Percentiles rank a stretch among this genome's conserved stretches.
Conservation (phyloP, 257 asterid genomes). For the Gentiana straminea region DNA sequence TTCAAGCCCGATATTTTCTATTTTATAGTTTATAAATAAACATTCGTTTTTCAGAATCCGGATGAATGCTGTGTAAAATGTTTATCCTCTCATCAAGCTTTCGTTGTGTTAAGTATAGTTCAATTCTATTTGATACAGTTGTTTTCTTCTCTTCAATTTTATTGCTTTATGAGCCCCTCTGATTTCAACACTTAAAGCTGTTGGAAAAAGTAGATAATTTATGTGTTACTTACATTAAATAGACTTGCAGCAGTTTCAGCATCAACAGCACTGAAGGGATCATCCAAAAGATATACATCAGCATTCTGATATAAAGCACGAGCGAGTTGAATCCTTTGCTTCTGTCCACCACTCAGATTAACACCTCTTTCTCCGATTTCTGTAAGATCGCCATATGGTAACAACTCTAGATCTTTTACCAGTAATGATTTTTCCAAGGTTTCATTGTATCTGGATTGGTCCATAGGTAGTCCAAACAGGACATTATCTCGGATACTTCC, state of each 20-base stretch:
- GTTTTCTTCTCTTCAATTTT: too few relatives aligned
- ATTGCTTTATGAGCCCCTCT: too few relatives aligned
- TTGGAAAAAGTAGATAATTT: too few relatives aligned
- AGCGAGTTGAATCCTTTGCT: conserved; percentile 38
- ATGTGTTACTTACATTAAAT: conserved; percentile 17
- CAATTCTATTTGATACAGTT: too few relatives aligned
- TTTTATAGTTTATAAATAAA: too few relatives aligned
- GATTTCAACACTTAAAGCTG: too few relatives aligned
- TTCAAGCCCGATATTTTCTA: too few relatives aligned
- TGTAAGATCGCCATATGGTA: conserved; percentile 24
- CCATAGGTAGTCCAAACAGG: conserved; percentile 25
- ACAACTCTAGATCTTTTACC: conserved; percentile 25
- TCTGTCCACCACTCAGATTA: conserved; percentile 41
- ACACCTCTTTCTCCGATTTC: conserved; percentile 35
- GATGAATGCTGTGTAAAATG: too few relatives aligned
- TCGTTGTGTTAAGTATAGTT: too few relatives aligned
- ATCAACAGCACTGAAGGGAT: conserved; percentile 43
- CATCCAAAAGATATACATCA: conserved; percentile 28
- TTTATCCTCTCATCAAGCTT: too few relatives aligned
- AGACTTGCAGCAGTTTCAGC: conserved; percentile 26
- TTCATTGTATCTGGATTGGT: conserved; percentile 18
- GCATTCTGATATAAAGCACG: conserved; percentile 32
- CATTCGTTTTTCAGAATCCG: too few relatives aligned
- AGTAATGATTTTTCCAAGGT: conserved; percentile 21
- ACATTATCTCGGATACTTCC: conserved; percentile 27